Percentiles rank a stretch among this genome's conserved stretches.
Conservation (phyloP, 2,329 filamentous ascomycete genomes). For the Fusarium gaditjirri region DNA sequence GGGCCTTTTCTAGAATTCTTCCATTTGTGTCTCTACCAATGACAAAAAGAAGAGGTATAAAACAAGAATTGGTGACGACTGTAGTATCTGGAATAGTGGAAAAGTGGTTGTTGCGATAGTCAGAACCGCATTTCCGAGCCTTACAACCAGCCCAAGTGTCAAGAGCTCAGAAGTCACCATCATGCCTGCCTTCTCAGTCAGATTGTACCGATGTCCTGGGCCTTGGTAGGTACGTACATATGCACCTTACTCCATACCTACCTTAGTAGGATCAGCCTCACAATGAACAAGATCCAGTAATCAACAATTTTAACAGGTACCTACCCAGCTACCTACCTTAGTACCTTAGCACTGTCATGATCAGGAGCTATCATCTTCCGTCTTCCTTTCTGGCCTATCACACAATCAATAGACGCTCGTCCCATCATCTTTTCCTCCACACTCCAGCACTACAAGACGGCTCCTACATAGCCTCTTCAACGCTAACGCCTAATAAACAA, state of each 20-base stretch:
- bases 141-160: not conserved
- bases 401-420: not conserved
- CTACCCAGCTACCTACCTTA: not conserved
- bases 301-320: not conserved
- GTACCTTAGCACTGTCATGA: not conserved
- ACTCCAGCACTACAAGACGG: not conserved
- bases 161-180: not conserved
- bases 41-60: not conserved
- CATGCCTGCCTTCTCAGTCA: not conserved
- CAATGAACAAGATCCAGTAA: not conserved
- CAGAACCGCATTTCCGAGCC: not conserved
- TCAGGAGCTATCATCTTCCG: not conserved
- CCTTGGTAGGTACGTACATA: not conserved
- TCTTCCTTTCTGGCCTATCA: not conserved
- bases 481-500: conserved; percentile 8
- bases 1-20: conserved; percentile 44
- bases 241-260: too few relatives aligned
- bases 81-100: not conserved
- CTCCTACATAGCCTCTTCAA: not conserved
- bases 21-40: conserved; percentile 36
- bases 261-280: not conserved
- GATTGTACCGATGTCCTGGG: not conserved
- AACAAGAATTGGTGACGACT: not conserved
- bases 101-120: not conserved
- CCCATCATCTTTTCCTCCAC: not conserved